Percentiles rank a stretch among this genome's conserved stretches.
phyloP scores from a whole-genome alignment of 345 rosid species.

The Heritiera littoralis region DNA sequence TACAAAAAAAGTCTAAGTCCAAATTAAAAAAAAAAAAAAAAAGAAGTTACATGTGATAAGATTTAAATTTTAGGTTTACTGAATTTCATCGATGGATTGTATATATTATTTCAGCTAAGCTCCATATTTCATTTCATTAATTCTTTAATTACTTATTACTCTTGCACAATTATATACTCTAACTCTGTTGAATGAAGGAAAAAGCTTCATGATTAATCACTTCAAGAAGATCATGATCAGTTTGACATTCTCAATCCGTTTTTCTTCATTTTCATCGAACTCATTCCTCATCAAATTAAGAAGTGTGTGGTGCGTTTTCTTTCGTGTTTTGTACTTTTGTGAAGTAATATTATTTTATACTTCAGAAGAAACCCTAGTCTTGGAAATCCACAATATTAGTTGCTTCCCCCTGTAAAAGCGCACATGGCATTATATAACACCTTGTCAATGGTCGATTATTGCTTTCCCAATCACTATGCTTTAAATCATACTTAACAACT shows the following conservation, averaged over 20 bases:
- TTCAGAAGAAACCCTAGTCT: background rate
- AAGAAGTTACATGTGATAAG: no score
- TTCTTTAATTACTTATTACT: background rate
- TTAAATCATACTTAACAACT: constrained; percentile 20
- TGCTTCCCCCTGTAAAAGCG: background rate
- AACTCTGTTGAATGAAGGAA: background rate
- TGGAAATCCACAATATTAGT: background rate
- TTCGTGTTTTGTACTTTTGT: background rate
- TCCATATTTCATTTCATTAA: no score
- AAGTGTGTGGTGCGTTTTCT: background rate
- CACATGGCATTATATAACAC: background rate
- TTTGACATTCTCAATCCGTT: background rate
- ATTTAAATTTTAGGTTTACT: no score
- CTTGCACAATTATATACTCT: background rate
- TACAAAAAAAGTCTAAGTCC: no score
- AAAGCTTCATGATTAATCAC: background rate
- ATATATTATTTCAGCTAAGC: no score
- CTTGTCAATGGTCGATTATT: background rate
- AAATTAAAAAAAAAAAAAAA: no score
- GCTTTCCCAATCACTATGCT: constrained; percentile 9
- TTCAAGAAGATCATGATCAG: background rate
- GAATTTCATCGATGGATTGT: no score
- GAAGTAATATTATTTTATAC: background rate
- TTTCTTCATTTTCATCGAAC: background rate
- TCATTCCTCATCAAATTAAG: background rate